These are phyloP conservation scores for Phytophthora tubulina DNA, from an alignment of 352 stramenopile species.

Conservation along the genomic window DNA sequence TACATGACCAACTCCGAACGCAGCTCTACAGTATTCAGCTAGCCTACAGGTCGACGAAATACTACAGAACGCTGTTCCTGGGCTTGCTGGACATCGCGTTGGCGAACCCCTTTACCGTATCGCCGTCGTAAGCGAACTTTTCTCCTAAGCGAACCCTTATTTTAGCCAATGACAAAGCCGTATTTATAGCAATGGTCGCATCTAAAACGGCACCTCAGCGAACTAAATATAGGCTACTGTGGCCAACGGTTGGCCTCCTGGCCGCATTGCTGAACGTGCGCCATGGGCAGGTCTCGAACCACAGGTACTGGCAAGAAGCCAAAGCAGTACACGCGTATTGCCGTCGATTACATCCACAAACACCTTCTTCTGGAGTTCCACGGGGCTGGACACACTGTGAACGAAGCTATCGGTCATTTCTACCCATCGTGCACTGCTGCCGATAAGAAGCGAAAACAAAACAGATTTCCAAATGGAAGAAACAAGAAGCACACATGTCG, in stretches of 20 bases:
- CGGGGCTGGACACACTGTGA: neutral
- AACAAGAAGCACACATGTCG: neutral
- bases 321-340: slow-evolving; percentile 14
- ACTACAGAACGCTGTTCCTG: too few species aligned
- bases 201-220: neutral
- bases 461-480: slow-evolving; percentile 22
- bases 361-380: neutral
- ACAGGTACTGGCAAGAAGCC: slow-evolving; percentile 5
- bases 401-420: slow-evolving; percentile 4
- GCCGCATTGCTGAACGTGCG: neutral
- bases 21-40: too few species aligned
- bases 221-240: neutral
- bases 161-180: neutral
- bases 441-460: slow-evolving; percentile 3
- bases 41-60: too few species aligned
- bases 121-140: slow-evolving; percentile 8
- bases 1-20: neutral
- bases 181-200: neutral
- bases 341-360: slow-evolving; percentile 25
- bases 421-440: neutral
- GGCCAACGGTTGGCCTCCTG: neutral
- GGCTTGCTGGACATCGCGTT: too few species aligned
- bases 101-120: neutral
- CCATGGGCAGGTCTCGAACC: slow-evolving; percentile 7
- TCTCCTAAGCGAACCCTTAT: slow-evolving; percentile 1